These are phyloP conservation scores for Fusarium sublunatum DNA, from an alignment of 2,329 filamentous ascomycete species.

Conservation along the genomic window DNA sequence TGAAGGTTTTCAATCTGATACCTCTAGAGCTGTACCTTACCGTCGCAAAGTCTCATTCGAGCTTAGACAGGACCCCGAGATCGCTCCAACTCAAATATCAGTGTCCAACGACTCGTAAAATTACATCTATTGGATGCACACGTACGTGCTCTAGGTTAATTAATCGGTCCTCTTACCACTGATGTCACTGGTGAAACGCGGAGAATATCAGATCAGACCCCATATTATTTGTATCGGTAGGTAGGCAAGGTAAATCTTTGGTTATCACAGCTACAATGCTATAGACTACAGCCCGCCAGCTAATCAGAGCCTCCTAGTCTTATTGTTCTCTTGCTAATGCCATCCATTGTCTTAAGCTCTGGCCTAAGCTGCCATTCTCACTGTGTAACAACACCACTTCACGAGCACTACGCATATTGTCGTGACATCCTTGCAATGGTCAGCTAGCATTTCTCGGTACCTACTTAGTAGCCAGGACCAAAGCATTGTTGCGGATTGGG, in stretches of 20 bases:
- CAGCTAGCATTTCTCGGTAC: background rate
- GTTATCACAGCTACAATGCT: too few relatives aligned
- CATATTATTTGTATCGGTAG: background rate
- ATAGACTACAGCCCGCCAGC: too few relatives aligned
- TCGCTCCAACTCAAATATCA: background rate
- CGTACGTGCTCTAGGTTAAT: background rate
- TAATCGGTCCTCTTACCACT: background rate
- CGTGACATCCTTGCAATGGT: constrained; percentile 11
- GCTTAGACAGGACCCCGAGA: background rate
- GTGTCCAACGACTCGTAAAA: constrained; percentile 2
- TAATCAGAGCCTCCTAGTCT: background rate
- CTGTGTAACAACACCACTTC: too few relatives aligned
- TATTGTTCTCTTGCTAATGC: background rate
- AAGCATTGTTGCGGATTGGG: too few relatives aligned
- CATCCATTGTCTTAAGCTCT: too few relatives aligned
- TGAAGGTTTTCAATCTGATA: constrained; percentile 1
- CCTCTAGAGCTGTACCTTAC: constrained; percentile 10
- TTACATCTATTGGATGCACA: background rate
- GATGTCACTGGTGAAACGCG: constrained; percentile 10
- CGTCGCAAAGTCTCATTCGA: constrained; percentile 18
- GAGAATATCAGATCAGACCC: background rate
- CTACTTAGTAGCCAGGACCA: too few relatives aligned
- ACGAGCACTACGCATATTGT: background rate
- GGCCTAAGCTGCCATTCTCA: too few relatives aligned
- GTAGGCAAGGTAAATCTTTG: too few relatives aligned